phyloP scores from a whole-genome alignment of 2,329 filamentous ascomycete species.

The Arthrinium puccinioides region DNA sequence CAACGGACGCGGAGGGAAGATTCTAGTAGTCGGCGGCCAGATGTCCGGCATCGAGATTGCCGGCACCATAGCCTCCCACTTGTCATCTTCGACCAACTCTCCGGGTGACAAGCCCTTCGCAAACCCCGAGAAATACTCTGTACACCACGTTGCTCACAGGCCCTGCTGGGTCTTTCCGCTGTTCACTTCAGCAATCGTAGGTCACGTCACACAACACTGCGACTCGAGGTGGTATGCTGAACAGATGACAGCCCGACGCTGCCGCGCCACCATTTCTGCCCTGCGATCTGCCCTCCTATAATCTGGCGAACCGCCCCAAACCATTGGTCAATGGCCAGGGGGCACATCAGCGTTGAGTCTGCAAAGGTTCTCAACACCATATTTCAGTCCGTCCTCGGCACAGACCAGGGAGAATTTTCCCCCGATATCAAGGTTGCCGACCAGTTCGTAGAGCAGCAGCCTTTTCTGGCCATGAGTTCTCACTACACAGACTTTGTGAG shows the following conservation, averaged over 20 bases:
- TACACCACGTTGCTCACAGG: conserved; percentile 63
- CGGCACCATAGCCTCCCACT: conserved; percentile 61
- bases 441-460: conserved; percentile 39
- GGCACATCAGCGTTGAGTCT: conserved; percentile 52
- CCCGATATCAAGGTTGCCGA: conserved; percentile 30
- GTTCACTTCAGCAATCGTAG: conserved; percentile 43
- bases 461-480: conserved; percentile 63
- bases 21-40: conserved; percentile 71
- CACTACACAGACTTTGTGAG: conserved; percentile 69
- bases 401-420: conserved; percentile 46
- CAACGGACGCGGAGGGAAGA: conserved; percentile 41
- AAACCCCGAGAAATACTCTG: conserved; percentile 41
- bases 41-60: conserved; percentile 79
- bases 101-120: conserved; percentile 33
- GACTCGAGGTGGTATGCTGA: conserved; percentile 14
- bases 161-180: conserved; percentile 68
- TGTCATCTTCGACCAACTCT: conserved; percentile 56
- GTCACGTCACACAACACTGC: conserved; percentile 5
- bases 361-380: conserved; percentile 47
- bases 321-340: conserved; percentile 57
- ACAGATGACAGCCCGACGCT: conserved; percentile 28
- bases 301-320: conserved; percentile 53
- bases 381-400: conserved; percentile 40
- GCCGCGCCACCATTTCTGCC: conserved; percentile 59
- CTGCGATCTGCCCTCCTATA: conserved; percentile 65